Evolutionary conservation across 192 early-diverging fungal species (phyloP), one percentile per base, ranked within the genome.

Genomic region (Backusella australiensis): DNA sequence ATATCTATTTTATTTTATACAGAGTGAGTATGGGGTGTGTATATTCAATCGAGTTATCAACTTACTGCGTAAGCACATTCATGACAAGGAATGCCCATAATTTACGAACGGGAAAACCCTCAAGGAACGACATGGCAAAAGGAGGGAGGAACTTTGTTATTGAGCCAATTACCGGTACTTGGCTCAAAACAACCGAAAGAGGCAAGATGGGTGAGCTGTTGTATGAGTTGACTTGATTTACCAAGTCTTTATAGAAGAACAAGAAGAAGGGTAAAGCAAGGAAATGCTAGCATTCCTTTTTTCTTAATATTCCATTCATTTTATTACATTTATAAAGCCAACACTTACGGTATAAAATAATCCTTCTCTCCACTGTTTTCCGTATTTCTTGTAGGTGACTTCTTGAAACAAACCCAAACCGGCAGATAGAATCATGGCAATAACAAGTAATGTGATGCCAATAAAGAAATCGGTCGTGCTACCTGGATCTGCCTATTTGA

Each of bases 361-460:
- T 0, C 93, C 95, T 78, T 97, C 96, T 19, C 90, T 86, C 96
- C 96, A 97, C 66, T 92, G 87, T 34, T 91, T 88, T 19, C 94
- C 92, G 65, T 94, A 96, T 53, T 85, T 89, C 12, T 82, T 75
- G 74, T 96, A 96, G 17, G 93, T 95, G 0, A 84, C 39, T 75
- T 97, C 95, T 77, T 97, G 96, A 69, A 89, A 90, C 69, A 96
- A 84, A 0, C 96, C 96, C 75, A 97, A 88, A 17, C 94, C 71
- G 38, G 92, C 92, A 0, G 95, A 93, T 17, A 96, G 72, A 19
- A 94, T 79, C 76, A 97, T 86, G 6, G 94, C 94, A 6, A 93
- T 32, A 1, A 86, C 80, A 29, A 97, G 78, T 67, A 97, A 63
- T 8, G 73, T 68, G 6, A 96, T 91, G 1, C 96, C 96, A 11